A percentile compares a stretch with the other conserved stretches of the same genome.
These are phyloP conservation scores for Geotrichum aggregatum DNA, from an alignment of 1,139 yeast species.

Conservation along the genomic window DNA sequence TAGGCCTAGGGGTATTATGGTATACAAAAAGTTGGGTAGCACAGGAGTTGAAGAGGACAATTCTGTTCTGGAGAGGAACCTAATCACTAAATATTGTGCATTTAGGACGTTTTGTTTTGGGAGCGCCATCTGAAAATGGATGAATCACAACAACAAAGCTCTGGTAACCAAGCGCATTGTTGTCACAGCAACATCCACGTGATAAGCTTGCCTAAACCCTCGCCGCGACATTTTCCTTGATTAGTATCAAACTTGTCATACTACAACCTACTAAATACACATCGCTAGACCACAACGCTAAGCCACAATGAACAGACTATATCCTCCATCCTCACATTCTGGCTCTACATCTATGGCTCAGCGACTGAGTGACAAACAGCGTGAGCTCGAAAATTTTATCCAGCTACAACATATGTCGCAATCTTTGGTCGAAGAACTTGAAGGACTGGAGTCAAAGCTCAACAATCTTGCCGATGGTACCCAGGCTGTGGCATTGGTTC, in stretches of 20 bases:
- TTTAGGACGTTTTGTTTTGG: no score
- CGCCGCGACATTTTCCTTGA: neutral
- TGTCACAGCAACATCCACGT: slow-evolving; percentile 6
- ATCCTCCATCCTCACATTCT: neutral
- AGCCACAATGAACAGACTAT: slow-evolving; percentile 8
- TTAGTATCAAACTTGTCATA: neutral
- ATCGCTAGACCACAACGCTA: neutral
- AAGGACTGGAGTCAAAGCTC: slow-evolving; percentile 48
- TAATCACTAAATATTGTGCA: no score
- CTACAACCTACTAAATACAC: neutral
- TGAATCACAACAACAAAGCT: no score
- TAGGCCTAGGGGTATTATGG: no score
- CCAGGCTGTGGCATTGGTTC: slow-evolving; percentile 41
- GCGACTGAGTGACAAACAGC: slow-evolving; percentile 42
- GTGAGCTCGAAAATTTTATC: slow-evolving; percentile 50
- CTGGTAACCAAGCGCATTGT: neutral
- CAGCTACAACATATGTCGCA: slow-evolving; percentile 51
- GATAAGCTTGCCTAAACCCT: neutral
- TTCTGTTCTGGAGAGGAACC: no score
- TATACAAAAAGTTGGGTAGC: no score
- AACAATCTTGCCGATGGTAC: slow-evolving; percentile 55
- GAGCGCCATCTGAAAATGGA: neutral
- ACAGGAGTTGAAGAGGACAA: no score
- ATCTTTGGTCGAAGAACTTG: slow-evolving; percentile 47
- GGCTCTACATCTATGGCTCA: slow-evolving; percentile 24